Evolutionary conservation across 192 early-diverging fungal species (phyloP).

Genomic region (Blastocladiella britannica): DNA sequence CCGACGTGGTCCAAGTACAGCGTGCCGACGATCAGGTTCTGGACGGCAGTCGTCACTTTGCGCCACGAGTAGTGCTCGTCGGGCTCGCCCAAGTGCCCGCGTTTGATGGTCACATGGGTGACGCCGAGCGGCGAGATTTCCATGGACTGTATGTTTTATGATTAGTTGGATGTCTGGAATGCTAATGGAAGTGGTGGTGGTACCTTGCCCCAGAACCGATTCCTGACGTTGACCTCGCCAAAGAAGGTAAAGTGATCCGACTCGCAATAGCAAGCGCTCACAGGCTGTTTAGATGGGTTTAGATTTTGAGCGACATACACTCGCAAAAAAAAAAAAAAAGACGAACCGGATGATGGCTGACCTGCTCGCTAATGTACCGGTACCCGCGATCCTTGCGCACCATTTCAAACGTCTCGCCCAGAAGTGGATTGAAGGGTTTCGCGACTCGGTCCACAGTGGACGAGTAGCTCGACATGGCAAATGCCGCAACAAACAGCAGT

Average conservation of each 20-base stretch:
- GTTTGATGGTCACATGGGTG: conserved; percentile 57
- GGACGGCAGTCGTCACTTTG: conserved; percentile 67
- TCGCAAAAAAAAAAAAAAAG: neutral
- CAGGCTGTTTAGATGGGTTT: conserved; percentile 25
- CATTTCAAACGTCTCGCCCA: conserved; percentile 80
- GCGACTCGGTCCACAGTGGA: conserved; percentile 57
- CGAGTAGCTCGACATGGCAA: conserved; percentile 72
- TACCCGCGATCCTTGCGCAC: conserved; percentile 54
- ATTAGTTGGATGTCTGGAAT: too few relatives aligned
- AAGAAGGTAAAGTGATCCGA: conserved; percentile 59
- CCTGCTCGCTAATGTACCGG: conserved; percentile 71
- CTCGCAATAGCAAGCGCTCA: conserved; percentile 71
- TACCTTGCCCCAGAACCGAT: conserved; percentile 74
- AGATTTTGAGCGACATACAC: neutral
- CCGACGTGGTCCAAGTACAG: conserved; percentile 72
- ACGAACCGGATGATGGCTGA: conserved; percentile 64
- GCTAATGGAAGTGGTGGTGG: too few relatives aligned
- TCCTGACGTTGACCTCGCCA: conserved; percentile 69
- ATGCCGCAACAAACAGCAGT: conserved; percentile 60
- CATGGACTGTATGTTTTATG: too few relatives aligned
- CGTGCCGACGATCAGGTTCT: conserved; percentile 66
- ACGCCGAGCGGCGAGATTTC: conserved; percentile 59
- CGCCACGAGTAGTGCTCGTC: conserved; percentile 69
- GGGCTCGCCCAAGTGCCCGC: conserved; percentile 22
- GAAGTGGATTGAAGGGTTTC: conserved; percentile 77